These are phyloP conservation scores for Talaromyces sp. DNA, from an alignment of 2,329 filamentous ascomycete genomes.

Conservation along the genomic window DNA sequence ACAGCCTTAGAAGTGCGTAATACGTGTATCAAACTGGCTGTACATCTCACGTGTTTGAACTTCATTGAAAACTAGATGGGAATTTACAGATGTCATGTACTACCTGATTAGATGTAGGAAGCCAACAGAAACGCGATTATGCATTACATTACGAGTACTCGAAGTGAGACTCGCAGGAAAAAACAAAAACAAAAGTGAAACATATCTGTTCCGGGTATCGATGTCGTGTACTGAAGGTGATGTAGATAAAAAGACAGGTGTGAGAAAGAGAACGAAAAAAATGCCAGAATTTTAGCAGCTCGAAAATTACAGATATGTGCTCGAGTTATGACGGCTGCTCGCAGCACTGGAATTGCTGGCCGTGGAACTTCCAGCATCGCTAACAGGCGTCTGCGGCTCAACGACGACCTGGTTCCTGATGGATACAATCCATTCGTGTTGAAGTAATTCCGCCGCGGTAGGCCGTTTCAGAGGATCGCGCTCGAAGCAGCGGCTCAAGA, in stretches of 20 bases:
- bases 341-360: slow-evolving; percentile 17
- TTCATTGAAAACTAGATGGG: not conserved
- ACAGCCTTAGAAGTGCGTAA: not conserved
- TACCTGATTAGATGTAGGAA: not conserved
- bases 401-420: slow-evolving; percentile 48
- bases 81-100: not conserved
- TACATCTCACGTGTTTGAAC: too few relatives aligned
- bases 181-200: not conserved
- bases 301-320: slow-evolving; percentile 3
- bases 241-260: not conserved
- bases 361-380: slow-evolving; percentile 39
- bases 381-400: slow-evolving; percentile 40
- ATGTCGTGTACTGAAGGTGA: slow-evolving; percentile 13
- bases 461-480: slow-evolving; percentile 75
- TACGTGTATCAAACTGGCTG: not conserved
- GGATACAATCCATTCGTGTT: slow-evolving; percentile 80
- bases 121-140: not conserved
- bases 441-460: slow-evolving; percentile 81
- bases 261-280: not conserved
- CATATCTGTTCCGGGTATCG: slow-evolving; percentile 13
- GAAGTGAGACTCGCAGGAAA: not conserved
- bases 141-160: not conserved
- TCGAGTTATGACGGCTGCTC: slow-evolving; percentile 17
- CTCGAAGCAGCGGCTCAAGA: slow-evolving; percentile 80
- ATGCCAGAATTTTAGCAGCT: not conserved